Conservation (phyloP, 169 alveolate genomes). For the Plasmodium coatneyi region DNA sequence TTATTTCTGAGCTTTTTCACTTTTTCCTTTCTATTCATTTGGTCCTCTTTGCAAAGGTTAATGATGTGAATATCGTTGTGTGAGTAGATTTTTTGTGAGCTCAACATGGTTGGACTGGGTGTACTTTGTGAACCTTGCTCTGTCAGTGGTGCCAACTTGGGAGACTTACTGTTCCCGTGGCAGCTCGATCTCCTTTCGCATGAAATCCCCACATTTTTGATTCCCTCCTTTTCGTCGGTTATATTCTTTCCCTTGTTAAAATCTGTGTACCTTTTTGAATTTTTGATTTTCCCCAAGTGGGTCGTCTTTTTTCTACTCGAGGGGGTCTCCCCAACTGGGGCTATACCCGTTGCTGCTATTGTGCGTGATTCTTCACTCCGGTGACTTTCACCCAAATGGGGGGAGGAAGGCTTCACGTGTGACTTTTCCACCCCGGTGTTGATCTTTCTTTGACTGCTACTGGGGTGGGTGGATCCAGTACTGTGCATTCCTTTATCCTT, state of each 20-base stretch:
- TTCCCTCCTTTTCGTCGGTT: neutral
- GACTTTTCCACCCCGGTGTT: neutral
- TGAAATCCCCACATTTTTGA: neutral
- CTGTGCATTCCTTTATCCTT: neutral
- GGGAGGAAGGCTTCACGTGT: neutral
- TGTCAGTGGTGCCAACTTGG: neutral
- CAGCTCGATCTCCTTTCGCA: neutral
- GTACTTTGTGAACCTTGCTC: neutral
- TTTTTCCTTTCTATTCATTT: slow-evolving; percentile 2
- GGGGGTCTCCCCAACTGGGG: neutral
- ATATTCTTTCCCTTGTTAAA: neutral
- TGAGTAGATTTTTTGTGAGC: neutral
- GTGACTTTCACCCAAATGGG: slow-evolving; percentile 4
- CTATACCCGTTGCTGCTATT: neutral
- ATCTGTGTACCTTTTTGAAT: neutral
- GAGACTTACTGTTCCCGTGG: neutral
- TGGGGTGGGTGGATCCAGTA: neutral
- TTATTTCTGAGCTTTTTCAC: slow-evolving; percentile 15
- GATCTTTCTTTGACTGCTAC: neutral
- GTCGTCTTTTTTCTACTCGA: slow-evolving; percentile 18
- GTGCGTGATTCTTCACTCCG: neutral
- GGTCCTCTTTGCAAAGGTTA: neutral
- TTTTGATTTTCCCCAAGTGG: slow-evolving; percentile 3
- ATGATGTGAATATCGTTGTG: neutral
- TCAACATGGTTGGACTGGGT: neutral